Base-by-base conservation (phyloP, 2,329 filamentous ascomycete genomes). In the Herpomyces periplanetae region DNA sequence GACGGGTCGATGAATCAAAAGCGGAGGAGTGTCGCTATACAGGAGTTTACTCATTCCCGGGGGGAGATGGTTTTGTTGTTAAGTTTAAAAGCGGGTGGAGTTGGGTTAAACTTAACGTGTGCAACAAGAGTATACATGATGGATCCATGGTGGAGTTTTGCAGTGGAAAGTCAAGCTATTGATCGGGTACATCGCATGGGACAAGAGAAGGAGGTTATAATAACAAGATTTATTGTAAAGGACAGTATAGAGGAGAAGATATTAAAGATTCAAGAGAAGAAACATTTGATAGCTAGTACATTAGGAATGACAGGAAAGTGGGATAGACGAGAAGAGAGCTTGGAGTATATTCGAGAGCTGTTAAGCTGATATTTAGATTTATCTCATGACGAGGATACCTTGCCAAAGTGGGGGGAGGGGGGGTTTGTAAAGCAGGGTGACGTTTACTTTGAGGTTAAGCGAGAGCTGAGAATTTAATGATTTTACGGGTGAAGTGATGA, bases 81-180 rank as follows among this genome's bases (percentile, higher is more conserved):
- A 19, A 75, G 62, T 29, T 44, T 96, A 21, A 52, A 69, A 9
- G 80, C 84, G 0, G 80, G 84, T 3, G 84, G 80, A 10, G 80
- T 96, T 0, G 80, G 80, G 0, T 45, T 96, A 16, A 96, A 96
- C 33, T 40, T 96, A 24, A 91, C 75, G 1, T 60, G 59, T 27
- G 80, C 80, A 4, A 68, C 61, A 26, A 48, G 66, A 20, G 84
- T 96, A 3, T 96, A 63, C 42, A 84, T 96, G 65, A 91, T 96
- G 80, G 80, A 96, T 37, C 80, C 80, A 0, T 96, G 80, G 80
- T 96, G 80, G 80, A 84, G 66, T 33, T 96, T 75, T 38, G 73
- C 80, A 0, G 61, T 91, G 6, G 80, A 96, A 39, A 69, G 73
- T 3, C 80, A 96, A 39, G 80, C 80, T 5, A 91, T 96, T 31